These are phyloP conservation scores for Picochlorum costavermella DNA, from an alignment of 139 green algal species.

Conservation along the genomic window DNA sequence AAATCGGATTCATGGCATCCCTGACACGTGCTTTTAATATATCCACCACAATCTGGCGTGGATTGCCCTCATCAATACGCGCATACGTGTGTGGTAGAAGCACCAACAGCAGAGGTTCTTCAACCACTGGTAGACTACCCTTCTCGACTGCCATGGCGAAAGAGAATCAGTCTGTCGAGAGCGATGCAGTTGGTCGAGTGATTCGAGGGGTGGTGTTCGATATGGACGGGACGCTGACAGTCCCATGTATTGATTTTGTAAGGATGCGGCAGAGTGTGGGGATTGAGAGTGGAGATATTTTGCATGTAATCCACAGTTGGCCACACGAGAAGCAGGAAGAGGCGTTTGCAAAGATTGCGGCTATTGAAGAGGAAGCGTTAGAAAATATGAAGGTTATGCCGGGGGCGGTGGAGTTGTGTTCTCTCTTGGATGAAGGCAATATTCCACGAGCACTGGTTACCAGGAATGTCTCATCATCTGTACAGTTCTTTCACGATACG, in stretches of 20 bases:
- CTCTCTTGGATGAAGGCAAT: slow-evolving; percentile 36
- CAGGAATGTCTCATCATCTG: slow-evolving; percentile 41
- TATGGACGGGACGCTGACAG: slow-evolving; percentile 29
- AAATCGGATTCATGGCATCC: too few relatives aligned
- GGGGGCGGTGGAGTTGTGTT: slow-evolving; percentile 51
- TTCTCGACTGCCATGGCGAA: too few relatives aligned
- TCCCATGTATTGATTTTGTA: slow-evolving; percentile 33
- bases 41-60: too few relatives aligned
- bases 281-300: slow-evolving; percentile 17
- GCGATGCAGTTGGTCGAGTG: background rate
- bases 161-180: background rate
- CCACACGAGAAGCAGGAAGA: background rate
- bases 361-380: slow-evolving; percentile 43
- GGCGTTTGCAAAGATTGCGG: slow-evolving; percentile 11
- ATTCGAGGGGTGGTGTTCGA: slow-evolving; percentile 25
- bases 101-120: too few relatives aligned
- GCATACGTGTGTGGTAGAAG: too few relatives aligned
- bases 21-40: too few relatives aligned
- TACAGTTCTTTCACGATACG: slow-evolving; percentile 50
- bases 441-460: slow-evolving; percentile 61
- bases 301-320: slow-evolving; percentile 14
- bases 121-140: too few relatives aligned
- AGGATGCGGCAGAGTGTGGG: slow-evolving; percentile 22
- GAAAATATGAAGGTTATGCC: slow-evolving; percentile 69
- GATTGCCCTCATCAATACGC: too few relatives aligned